Percentiles rank a stretch among this genome's conserved stretches.
Evolutionary conservation across 305 asterid genomes (phyloP).

Genomic region (Solanum hybrid): DNA sequence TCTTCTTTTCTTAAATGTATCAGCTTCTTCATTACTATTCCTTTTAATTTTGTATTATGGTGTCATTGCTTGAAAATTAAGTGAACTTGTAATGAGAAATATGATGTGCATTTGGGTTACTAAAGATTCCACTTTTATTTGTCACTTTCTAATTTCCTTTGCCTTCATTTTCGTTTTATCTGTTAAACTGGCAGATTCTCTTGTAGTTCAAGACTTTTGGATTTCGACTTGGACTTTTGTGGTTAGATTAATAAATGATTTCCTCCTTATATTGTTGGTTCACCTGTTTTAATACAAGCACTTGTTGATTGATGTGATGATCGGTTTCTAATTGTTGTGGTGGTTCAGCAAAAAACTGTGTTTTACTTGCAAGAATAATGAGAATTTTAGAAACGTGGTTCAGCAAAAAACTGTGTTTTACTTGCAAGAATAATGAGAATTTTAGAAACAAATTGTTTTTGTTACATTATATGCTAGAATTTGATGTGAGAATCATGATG

Average conservation of each 20-base stretch:
- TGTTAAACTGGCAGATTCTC: background rate
- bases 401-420: no score
- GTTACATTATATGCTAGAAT: background rate
- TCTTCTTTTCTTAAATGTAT: background rate
- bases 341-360: background rate
- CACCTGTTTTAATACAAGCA: background rate
- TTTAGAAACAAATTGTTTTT: background rate
- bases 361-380: background rate
- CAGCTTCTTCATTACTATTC: background rate
- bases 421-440: no score
- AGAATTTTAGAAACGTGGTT: background rate
- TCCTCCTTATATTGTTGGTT: background rate
- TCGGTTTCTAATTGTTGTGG: background rate
- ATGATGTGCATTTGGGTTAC: background rate
- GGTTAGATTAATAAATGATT: background rate
- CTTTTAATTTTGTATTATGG: background rate
- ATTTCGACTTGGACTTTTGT: background rate
- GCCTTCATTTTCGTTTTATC: background rate
- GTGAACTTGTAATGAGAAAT: background rate
- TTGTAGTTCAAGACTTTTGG: background rate
- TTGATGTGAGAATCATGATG: background rate
- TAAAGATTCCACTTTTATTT: background rate
- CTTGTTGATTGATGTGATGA: background rate
- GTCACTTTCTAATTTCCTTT: background rate
- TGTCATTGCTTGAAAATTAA: background rate